Conservation (phyloP, 2,329 filamentous ascomycete species). For the Fusarium sp. region DNA sequence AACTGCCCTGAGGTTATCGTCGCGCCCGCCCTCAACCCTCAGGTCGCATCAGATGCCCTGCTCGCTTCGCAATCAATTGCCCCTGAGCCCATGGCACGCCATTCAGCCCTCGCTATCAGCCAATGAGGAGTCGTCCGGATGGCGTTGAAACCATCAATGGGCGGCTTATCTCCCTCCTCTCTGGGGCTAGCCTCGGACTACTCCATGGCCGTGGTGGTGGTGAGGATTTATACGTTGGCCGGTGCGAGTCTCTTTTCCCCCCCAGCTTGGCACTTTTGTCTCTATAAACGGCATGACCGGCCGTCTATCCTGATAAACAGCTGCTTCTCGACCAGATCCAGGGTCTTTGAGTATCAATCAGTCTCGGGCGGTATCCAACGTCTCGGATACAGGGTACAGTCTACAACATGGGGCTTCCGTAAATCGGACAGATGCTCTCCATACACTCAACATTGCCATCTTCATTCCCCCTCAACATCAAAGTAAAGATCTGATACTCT, state of each 20-base stretch:
- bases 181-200: slow-evolving; percentile 40
- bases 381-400: slow-evolving; percentile 6
- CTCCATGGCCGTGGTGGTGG: slow-evolving; percentile 25
- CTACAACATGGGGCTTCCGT: not conserved
- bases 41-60: slow-evolving; percentile 19
- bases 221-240: slow-evolving; percentile 7
- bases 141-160: slow-evolving; percentile 28
- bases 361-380: not conserved
- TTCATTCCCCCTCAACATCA: not conserved
- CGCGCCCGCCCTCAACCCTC: not conserved
- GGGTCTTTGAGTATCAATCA: slow-evolving; percentile 13
- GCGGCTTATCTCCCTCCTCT: slow-evolving; percentile 43
- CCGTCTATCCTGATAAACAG: slow-evolving; percentile 9
- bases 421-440: not conserved
- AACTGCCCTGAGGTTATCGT: not conserved
- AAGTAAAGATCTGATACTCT: not conserved
- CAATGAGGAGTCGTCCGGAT: slow-evolving; percentile 32
- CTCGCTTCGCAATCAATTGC: slow-evolving; percentile 1
- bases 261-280: slow-evolving; percentile 37
- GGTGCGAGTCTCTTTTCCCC: slow-evolving; percentile 17
- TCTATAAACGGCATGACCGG: slow-evolving; percentile 25
- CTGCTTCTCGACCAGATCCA: slow-evolving; percentile 13
- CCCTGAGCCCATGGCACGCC: slow-evolving; percentile 24
- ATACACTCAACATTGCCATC: not conserved
- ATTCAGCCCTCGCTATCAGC: slow-evolving; percentile 22